These are phyloP conservation scores for Massospora cicadina DNA, from an alignment of 371 early-diverging fungal genomes.

Conservation along the genomic window DNA sequence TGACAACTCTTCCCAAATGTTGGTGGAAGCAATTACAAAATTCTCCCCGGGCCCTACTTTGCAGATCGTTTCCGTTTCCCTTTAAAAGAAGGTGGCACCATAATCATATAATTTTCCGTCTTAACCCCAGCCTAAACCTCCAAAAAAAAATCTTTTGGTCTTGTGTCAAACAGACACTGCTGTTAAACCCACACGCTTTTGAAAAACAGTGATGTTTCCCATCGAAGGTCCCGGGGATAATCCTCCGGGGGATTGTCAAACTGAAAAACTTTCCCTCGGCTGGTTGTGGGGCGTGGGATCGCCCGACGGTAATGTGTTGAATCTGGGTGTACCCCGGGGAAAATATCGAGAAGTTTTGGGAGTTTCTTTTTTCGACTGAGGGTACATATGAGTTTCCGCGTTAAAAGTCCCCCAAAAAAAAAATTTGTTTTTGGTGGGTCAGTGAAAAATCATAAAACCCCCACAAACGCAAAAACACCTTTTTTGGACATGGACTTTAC, in stretches of 20 bases:
- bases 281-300: slow-evolving; percentile 3
- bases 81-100: background rate
- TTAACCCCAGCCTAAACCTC: background rate
- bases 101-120: background rate
- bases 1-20: background rate
- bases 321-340: slow-evolving; percentile 3
- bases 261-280: background rate
- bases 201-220: background rate
- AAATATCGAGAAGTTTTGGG: slow-evolving; percentile 2
- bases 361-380: no score
- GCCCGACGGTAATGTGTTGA: background rate
- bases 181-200: slow-evolving; percentile 1
- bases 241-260: slow-evolving; percentile 3
- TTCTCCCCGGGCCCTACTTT: slow-evolving; percentile 8
- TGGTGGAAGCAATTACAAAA: slow-evolving; percentile 4
- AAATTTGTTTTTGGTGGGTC: slow-evolving; percentile 1
- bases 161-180: background rate
- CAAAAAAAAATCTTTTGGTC: background rate
- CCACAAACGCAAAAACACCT: slow-evolving; percentile 10
- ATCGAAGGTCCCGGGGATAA: background rate
- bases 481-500: background rate
- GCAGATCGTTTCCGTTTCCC: slow-evolving; percentile 1
- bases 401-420: slow-evolving; percentile 10
- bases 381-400: background rate
- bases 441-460: slow-evolving; percentile 10